Evolutionary conservation across 345 rosid genomes (phyloP).

Genomic region (Euphorbia pulcherrima): DNA sequence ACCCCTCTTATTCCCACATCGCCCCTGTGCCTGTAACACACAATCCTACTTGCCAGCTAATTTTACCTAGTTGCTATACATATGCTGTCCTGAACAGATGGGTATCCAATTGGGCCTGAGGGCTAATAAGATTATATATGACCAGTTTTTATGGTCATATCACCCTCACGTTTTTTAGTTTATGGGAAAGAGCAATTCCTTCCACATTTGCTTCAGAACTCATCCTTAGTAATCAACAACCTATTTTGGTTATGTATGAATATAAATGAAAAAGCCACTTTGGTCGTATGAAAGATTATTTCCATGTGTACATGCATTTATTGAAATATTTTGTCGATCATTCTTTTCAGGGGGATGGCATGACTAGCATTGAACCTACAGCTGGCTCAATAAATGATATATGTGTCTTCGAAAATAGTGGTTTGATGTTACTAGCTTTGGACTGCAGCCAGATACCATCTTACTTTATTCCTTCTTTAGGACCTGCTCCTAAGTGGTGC

Average conservation of each 20-base stretch:
- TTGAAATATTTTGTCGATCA: not conserved
- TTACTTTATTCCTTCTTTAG: constrained; percentile 83
- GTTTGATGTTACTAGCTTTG: constrained; percentile 79
- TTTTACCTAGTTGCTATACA: not conserved
- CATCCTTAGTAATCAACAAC: not conserved
- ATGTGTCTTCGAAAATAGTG: constrained; percentile 79
- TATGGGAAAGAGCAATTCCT: not conserved
- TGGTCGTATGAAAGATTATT: not conserved
- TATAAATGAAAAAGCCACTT: not conserved
- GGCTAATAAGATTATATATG: not conserved
- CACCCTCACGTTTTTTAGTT: not conserved
- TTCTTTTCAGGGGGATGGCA: constrained; percentile 63
- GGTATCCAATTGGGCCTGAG: not conserved
- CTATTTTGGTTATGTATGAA: not conserved
- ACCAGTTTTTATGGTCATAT: not conserved
- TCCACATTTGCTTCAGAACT: not conserved
- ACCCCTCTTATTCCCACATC: not conserved
- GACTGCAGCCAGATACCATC: constrained; percentile 83
- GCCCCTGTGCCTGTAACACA: not conserved
- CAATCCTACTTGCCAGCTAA: not conserved
- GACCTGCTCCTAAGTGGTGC: constrained; percentile 97
- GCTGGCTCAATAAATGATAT: constrained; percentile 81
- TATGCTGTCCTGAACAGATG: not conserved
- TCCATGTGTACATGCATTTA: not conserved
- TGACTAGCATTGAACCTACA: constrained; percentile 91